These are phyloP conservation scores for Eucalyptus virginea DNA, from an alignment of 345 rosid genomes.

Conservation along the genomic window DNA sequence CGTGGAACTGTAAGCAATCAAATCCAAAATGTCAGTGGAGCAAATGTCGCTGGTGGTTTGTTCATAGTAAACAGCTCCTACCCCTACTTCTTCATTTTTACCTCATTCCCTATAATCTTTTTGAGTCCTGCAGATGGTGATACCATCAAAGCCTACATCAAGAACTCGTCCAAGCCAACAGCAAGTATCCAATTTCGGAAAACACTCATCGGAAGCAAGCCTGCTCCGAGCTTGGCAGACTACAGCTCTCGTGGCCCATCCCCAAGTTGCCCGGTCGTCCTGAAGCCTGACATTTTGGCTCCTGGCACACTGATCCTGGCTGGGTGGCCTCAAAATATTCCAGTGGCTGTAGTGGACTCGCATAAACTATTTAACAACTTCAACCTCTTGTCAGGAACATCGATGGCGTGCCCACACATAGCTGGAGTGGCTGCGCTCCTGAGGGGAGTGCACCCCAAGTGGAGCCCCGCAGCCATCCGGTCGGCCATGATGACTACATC, in stretches of 20 bases:
- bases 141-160: conserved; percentile 11
- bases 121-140: neutral
- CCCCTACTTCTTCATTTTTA: neutral
- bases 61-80: neutral
- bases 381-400: conserved; percentile 33
- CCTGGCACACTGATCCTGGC: conserved; percentile 36
- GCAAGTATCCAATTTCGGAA: conserved; percentile 25
- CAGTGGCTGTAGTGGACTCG: neutral
- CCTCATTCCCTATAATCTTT: neutral
- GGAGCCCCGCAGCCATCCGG: conserved; percentile 35
- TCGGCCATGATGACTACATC: conserved; percentile 42
- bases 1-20: neutral
- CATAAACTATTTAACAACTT: conserved; percentile 3
- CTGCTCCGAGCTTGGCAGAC: conserved; percentile 23
- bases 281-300: conserved; percentile 41
- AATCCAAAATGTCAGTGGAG: neutral
- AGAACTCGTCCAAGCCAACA: neutral
- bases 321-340: conserved; percentile 18
- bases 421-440: conserved; percentile 43
- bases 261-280: conserved; percentile 22
- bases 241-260: conserved; percentile 50
- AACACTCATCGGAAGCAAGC: conserved; percentile 17
- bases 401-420: conserved; percentile 57
- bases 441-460: conserved; percentile 26
- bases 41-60: neutral